Conservation (phyloP, 2,329 filamentous ascomycete species). For the Stenocarpella maydis region DNA sequence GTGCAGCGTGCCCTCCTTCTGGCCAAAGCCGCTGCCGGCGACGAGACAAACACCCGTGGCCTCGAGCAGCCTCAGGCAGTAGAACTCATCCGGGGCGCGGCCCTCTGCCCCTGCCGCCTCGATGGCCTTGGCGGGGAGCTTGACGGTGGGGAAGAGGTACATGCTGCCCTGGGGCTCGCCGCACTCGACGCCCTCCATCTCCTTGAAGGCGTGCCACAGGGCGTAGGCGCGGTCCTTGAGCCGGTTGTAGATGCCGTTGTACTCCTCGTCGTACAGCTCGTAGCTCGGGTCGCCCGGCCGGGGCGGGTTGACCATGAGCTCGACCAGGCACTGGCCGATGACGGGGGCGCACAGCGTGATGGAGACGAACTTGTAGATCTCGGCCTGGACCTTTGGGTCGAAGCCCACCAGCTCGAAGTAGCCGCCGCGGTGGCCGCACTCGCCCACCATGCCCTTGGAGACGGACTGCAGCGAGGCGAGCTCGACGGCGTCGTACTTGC, state of each 20-base stretch:
- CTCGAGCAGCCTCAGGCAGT: slow-evolving; percentile 89
- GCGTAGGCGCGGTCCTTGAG: slow-evolving; percentile 82
- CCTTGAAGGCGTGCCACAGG: slow-evolving; percentile 86
- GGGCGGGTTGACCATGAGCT: slow-evolving; percentile 98
- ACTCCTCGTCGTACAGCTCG: slow-evolving; percentile 85
- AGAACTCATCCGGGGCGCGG: slow-evolving; percentile 88
- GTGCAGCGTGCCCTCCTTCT: slow-evolving; percentile 89
- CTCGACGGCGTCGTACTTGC: slow-evolving; percentile 84
- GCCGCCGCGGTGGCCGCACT: slow-evolving; percentile 96
- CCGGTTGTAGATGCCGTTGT: slow-evolving; percentile 80
- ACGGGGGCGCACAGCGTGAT: slow-evolving; percentile 97
- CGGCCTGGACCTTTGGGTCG: slow-evolving; percentile 81
- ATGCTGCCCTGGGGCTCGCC: slow-evolving; percentile 91
- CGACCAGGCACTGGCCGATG: slow-evolving; percentile 93
- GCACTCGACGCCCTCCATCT: slow-evolving; percentile 97
- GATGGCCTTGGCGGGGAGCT: slow-evolving; percentile 76
- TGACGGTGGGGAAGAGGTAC: slow-evolving; percentile 98
- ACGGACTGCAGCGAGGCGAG: slow-evolving; percentile 91
- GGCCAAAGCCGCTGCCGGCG: slow-evolving; percentile 90
- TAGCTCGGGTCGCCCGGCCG: slow-evolving; percentile 83
- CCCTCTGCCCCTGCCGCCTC: slow-evolving; percentile 78
- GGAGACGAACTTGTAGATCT: slow-evolving; percentile 99
- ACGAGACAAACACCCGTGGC: slow-evolving; percentile 95
- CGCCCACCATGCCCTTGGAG: slow-evolving; percentile 98
- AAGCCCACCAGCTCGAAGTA: slow-evolving; percentile 98